Conservation (phyloP, 2,329 filamentous ascomycete genomes). For the Fusarium marasasianum region DNA sequence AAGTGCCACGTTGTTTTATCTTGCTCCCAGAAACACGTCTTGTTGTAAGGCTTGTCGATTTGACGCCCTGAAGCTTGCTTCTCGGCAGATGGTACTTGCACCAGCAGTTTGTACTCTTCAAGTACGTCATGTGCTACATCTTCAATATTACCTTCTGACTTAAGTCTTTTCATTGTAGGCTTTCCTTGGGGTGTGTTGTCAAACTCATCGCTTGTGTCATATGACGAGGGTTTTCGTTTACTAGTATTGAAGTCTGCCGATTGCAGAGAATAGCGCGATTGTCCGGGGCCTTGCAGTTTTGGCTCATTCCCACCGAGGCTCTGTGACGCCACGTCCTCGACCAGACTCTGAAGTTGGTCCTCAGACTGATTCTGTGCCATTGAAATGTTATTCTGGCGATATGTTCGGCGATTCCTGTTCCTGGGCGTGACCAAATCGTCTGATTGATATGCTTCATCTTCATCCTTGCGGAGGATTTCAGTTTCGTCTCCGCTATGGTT, state of each 20-base stretch:
- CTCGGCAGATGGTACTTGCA: constrained; percentile 59
- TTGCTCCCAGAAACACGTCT: constrained; percentile 66
- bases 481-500: constrained; percentile 52
- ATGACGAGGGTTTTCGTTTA: constrained; percentile 63
- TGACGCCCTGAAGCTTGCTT: constrained; percentile 63
- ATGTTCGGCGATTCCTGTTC: constrained; percentile 37
- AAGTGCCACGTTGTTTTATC: constrained; percentile 68
- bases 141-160: constrained; percentile 58
- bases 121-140: constrained; percentile 47
- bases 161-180: constrained; percentile 65
- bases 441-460: constrained; percentile 56
- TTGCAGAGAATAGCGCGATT: constrained; percentile 39
- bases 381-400: constrained; percentile 47
- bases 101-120: constrained; percentile 58
- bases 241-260: constrained; percentile 57
- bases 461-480: constrained; percentile 57
- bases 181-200: constrained; percentile 51
- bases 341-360: constrained; percentile 61
- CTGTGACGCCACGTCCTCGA: constrained; percentile 63
- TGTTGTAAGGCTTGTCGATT: constrained; percentile 66
- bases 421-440: constrained; percentile 49
- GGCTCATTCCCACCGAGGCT: constrained; percentile 62
- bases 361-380: constrained; percentile 56
- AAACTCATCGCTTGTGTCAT: constrained; percentile 63
- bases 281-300: constrained; percentile 13